Evolutionary conservation across 2,329 filamentous ascomycete genomes (phyloP).

Genomic region (Volutella citrinella): DNA sequence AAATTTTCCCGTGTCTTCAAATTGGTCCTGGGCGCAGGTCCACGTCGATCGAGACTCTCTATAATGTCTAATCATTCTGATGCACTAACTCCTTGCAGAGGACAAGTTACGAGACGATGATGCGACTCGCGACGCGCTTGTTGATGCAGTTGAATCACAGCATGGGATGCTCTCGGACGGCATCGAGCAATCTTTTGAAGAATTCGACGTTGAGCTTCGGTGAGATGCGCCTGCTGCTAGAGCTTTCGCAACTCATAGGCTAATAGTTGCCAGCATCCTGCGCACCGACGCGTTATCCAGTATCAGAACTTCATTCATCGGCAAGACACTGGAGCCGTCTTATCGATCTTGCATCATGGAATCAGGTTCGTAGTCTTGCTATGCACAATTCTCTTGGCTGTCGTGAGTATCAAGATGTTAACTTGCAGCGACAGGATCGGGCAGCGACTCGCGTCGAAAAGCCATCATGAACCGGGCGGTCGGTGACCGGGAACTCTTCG

Average conservation of each 20-base stretch:
- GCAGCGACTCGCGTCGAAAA: slow-evolving; percentile 32
- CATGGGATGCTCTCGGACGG: slow-evolving; percentile 24
- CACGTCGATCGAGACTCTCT: too few species aligned
- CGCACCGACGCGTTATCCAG: slow-evolving; percentile 32
- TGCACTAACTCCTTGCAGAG: slow-evolving; percentile 2
- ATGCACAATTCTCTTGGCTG: too few species aligned
- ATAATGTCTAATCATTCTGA: too few species aligned
- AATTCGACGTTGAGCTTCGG: slow-evolving; percentile 15
- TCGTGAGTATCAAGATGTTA: neutral
- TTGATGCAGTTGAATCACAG: slow-evolving; percentile 24
- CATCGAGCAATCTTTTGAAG: slow-evolving; percentile 25
- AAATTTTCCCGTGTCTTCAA: too few species aligned
- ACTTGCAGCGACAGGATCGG: slow-evolving; percentile 24
- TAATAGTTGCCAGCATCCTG: slow-evolving; percentile 30
- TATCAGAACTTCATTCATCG: slow-evolving; percentile 36
- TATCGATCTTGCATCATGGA: slow-evolving; percentile 32
- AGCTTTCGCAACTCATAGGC: too few species aligned
- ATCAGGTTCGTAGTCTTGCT: slow-evolving; percentile 23
- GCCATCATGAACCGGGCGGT: slow-evolving; percentile 30
- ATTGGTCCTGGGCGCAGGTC: too few species aligned
- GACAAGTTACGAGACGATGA: neutral
- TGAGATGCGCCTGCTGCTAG: neutral
- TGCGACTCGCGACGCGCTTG: slow-evolving; percentile 14
- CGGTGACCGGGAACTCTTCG: slow-evolving; percentile 26
- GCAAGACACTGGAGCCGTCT: slow-evolving; percentile 32